phyloP scores from a whole-genome alignment of 306 rosid species.

The Arachis stenosperma region DNA sequence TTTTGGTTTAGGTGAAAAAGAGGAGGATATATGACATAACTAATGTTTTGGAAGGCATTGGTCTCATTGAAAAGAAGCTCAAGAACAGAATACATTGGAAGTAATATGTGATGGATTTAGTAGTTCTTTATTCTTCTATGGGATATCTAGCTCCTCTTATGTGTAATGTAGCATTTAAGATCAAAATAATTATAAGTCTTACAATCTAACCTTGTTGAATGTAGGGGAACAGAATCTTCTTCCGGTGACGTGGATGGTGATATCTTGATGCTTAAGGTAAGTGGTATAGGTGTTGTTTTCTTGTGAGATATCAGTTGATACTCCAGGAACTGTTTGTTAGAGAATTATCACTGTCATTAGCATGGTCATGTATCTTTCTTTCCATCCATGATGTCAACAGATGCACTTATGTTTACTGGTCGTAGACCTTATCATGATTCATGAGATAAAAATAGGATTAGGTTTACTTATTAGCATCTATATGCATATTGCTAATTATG shows the following conservation, averaged over 20 bases:
- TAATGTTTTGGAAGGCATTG: slow-evolving; percentile 98
- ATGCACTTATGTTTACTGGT: slow-evolving; percentile 1
- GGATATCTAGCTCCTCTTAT: slow-evolving; percentile 32
- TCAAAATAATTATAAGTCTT: slow-evolving; percentile 41
- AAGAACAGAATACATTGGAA: slow-evolving; percentile 97
- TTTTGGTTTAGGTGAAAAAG: slow-evolving; percentile 80
- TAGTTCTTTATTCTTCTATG: slow-evolving; percentile 6
- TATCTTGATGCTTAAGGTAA: slow-evolving; percentile 74
- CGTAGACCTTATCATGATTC: slow-evolving; percentile 20
- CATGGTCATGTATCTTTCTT: slow-evolving; percentile 12
- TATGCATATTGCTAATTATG: slow-evolving; percentile 36
- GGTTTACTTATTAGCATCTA: slow-evolving; percentile 22
- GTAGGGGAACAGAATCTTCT: slow-evolving; percentile 85
- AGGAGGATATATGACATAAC: slow-evolving; percentile 99
- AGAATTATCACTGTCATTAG: slow-evolving; percentile 24
- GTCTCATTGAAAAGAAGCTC: slow-evolving; percentile 95
- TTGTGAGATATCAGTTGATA: slow-evolving; percentile 23
- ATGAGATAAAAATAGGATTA: slow-evolving; percentile 15
- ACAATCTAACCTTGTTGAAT: slow-evolving; percentile 43
- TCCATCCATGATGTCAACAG: slow-evolving; percentile 14
- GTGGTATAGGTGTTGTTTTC: slow-evolving; percentile 21
- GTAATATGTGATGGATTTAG: slow-evolving; percentile 57
- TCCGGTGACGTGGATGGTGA: slow-evolving; percentile 76
- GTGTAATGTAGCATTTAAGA: slow-evolving; percentile 29
- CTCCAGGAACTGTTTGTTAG: slow-evolving; percentile 26